phyloP scores from a whole-genome alignment of 2,329 filamentous ascomycete genomes.

The Talaromyces sp. region DNA sequence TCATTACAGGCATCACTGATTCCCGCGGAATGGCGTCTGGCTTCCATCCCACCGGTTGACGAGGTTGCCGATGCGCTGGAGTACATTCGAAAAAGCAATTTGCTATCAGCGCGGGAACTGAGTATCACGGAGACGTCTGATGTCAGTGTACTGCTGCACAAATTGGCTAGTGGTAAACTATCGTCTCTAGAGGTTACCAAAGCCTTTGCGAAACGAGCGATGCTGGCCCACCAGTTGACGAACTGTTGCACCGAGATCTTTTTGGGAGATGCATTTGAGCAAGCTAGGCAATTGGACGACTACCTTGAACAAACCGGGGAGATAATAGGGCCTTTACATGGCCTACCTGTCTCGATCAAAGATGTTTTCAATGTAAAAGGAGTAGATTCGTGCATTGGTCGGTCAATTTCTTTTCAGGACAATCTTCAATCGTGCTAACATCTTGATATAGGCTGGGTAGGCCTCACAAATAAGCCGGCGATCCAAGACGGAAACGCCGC shows the following conservation, averaged over 20 bases:
- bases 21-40: slow-evolving; percentile 25
- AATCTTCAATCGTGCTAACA: slow-evolving; percentile 9
- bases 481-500: slow-evolving; percentile 15
- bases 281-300: slow-evolving; percentile 22
- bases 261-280: slow-evolving; percentile 22
- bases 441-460: slow-evolving; percentile 15
- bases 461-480: slow-evolving; percentile 16
- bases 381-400: slow-evolving; percentile 20
- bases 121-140: slow-evolving; percentile 26
- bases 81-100: slow-evolving; percentile 19
- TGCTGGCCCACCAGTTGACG: slow-evolving; percentile 48
- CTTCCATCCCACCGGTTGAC: slow-evolving; percentile 23
- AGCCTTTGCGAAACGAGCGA: slow-evolving; percentile 56
- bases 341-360: slow-evolving; percentile 28
- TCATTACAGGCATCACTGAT: slow-evolving; percentile 24
- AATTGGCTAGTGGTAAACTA: slow-evolving; percentile 45
- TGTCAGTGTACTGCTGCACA: slow-evolving; percentile 24
- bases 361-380: slow-evolving; percentile 28
- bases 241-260: slow-evolving; percentile 25
- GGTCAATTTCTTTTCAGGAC: background rate
- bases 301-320: slow-evolving; percentile 21
- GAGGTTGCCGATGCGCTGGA: slow-evolving; percentile 23
- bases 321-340: slow-evolving; percentile 26
- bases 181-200: slow-evolving; percentile 46
- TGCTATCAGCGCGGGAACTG: slow-evolving; percentile 21